These are phyloP conservation scores for Fusarium zealandicum DNA, from an alignment of 2,329 filamentous ascomycete genomes.

Conservation along the genomic window DNA sequence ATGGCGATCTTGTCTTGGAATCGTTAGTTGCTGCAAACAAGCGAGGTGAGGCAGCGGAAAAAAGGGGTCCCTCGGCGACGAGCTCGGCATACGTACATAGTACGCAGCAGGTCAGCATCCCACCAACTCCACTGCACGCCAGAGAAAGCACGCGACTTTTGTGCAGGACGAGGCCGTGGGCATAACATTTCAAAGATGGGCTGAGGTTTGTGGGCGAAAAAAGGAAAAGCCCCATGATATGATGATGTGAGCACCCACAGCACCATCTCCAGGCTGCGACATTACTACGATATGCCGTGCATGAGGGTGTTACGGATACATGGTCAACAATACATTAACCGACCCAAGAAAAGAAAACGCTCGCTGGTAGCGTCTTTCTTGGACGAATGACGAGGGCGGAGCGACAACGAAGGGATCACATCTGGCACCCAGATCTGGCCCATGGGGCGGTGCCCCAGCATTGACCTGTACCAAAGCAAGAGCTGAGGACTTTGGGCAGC, in stretches of 20 bases:
- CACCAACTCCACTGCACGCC: conserved; percentile 21
- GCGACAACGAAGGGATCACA: conserved; percentile 19
- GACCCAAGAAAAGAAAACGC: conserved; percentile 23
- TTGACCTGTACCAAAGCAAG: not conserved
- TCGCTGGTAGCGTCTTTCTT: conserved; percentile 31
- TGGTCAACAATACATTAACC: conserved; percentile 19
- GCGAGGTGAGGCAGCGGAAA: conserved; percentile 29
- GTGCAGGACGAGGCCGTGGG: conserved; percentile 30
- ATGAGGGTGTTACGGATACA: conserved; percentile 26
- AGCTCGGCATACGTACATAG: conserved; percentile 25
- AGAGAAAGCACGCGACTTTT: conserved; percentile 36
- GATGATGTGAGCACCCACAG: conserved; percentile 20
- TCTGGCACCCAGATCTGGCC: conserved; percentile 15
- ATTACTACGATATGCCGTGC: conserved; percentile 30
- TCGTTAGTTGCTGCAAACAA: conserved; percentile 23
- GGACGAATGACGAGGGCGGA: conserved; percentile 31
- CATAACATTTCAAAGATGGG: conserved; percentile 19
- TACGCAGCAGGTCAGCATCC: conserved; percentile 10
- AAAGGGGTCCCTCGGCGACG: conserved; percentile 35
- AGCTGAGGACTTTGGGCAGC: conserved; percentile 18
- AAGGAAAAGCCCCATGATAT: conserved; percentile 31
- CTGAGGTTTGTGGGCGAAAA: conserved; percentile 8
- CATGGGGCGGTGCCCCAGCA: conserved; percentile 17
- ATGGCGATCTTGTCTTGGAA: conserved; percentile 30
- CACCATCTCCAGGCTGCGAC: not conserved